These are phyloP conservation scores for Luvunga scandens DNA, from an alignment of 345 rosid species.

Conservation along the genomic window DNA sequence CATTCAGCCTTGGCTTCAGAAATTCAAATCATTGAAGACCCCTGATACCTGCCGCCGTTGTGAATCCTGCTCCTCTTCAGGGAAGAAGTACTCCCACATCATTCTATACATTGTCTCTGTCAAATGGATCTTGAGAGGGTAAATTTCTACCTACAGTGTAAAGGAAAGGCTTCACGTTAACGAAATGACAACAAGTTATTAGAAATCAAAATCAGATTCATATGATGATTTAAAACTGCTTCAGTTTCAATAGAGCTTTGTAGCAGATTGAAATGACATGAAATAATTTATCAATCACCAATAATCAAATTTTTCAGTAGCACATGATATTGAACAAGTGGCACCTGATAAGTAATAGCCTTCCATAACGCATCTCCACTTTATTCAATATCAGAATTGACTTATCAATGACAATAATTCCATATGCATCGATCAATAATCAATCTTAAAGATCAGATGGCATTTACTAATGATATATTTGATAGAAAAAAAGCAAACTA, in stretches of 20 bases:
- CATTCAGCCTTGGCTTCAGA: conserved; percentile 1
- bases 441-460: background rate
- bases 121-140: conserved; percentile 94
- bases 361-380: background rate
- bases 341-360: background rate
- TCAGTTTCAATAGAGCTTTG: background rate
- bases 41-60: conserved; percentile 83
- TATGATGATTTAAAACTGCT: background rate
- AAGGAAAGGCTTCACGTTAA: conserved; percentile 12
- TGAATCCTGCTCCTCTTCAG: conserved; percentile 97
- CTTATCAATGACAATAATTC: background rate
- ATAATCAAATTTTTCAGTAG: background rate
- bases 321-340: background rate
- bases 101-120: conserved; percentile 96
- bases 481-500: background rate
- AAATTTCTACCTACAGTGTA: conserved; percentile 79
- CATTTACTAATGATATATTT: background rate
- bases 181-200: background rate
- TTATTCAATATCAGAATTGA: background rate
- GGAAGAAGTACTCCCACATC: conserved; percentile 98
- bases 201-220: background rate
- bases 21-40: conserved; percentile 3
- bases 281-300: background rate
- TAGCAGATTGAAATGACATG: background rate
- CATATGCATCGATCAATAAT: background rate